A percentile compares a stretch with the other conserved stretches of the same genome.
Conservation (phyloP, 2,329 filamentous ascomycete genomes). For the Myriosclerotinia duriaeana region DNA sequence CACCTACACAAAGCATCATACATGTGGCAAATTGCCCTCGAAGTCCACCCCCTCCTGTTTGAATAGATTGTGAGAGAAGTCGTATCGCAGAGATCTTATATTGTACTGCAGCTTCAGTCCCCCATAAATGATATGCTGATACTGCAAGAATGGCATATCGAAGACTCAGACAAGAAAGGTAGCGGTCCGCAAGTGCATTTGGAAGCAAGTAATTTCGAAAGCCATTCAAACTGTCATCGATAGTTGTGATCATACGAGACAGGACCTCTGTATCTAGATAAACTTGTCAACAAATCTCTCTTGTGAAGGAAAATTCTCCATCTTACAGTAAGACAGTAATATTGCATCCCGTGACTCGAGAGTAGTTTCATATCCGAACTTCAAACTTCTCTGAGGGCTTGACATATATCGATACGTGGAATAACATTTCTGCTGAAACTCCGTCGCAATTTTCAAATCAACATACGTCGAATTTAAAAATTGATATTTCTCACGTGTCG, state of each 20-base stretch:
- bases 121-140: conserved; percentile 46
- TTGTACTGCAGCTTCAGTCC: conserved; percentile 44
- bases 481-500: conserved; percentile 12
- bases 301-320: too few species aligned
- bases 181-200: conserved; percentile 45
- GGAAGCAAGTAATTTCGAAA: conserved; percentile 49
- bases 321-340: conserved; percentile 31
- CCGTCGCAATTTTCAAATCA: conserved; percentile 2
- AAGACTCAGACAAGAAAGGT: conserved; percentile 41
- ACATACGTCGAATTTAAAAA: conserved; percentile 12
- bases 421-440: conserved; percentile 38
- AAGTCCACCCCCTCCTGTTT: conserved; percentile 23
- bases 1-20: conserved; percentile 54
- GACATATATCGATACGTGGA: conserved; percentile 25
- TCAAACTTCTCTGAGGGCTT: conserved; percentile 44
- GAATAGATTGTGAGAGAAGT: conserved; percentile 44
- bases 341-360: conserved; percentile 34
- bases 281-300: not conserved
- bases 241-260: conserved; percentile 46
- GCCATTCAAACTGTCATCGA: conserved; percentile 48
- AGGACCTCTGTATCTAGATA: conserved; percentile 21
- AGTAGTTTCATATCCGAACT: conserved; percentile 39
- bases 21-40: conserved; percentile 46
- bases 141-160: conserved; percentile 49
- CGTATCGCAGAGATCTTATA: conserved; percentile 47